These are phyloP conservation scores for Cnidoscolus chayamansa DNA, from an alignment of 441 rosid genomes.

Conservation along the genomic window DNA sequence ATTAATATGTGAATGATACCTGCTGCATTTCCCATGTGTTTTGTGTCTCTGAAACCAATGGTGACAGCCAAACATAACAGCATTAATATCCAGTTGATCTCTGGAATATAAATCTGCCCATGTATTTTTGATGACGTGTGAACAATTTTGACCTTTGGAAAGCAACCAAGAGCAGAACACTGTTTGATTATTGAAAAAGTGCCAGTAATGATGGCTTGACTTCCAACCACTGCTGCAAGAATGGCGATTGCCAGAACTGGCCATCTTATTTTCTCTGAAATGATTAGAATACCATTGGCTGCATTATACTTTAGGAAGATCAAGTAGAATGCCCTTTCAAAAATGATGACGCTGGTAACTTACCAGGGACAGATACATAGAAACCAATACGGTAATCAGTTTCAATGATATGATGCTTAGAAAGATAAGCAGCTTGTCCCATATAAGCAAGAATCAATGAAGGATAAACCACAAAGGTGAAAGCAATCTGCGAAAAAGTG, in stretches of 20 bases:
- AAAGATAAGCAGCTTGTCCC: conserved; percentile 95
- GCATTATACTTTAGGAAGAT: background rate
- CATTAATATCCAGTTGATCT: too few species aligned
- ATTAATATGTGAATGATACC: conserved; percentile 34
- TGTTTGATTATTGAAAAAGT: too few species aligned
- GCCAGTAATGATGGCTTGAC: too few species aligned
- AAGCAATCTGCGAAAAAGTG: conserved; percentile 56
- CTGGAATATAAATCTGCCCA: too few species aligned
- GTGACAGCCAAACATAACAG: too few species aligned
- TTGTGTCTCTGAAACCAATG: too few species aligned
- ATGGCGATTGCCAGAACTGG: too few species aligned
- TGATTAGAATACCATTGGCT: background rate
- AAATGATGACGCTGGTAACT: background rate
- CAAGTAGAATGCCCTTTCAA: background rate
- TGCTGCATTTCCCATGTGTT: conserved; percentile 45
- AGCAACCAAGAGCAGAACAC: too few species aligned
- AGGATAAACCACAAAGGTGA: conserved; percentile 75
- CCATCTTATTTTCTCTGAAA: too few species aligned
- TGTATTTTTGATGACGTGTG: too few species aligned
- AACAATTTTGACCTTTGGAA: too few species aligned
- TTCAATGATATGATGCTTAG: conserved; percentile 59
- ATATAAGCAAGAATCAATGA: conserved; percentile 82
- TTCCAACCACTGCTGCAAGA: too few species aligned
- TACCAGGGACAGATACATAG: conserved; percentile 86
- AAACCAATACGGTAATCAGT: conserved; percentile 68